Base-by-base conservation (phyloP, 257 asterid genomes). In the Fraxinus quadrangulata region DNA sequence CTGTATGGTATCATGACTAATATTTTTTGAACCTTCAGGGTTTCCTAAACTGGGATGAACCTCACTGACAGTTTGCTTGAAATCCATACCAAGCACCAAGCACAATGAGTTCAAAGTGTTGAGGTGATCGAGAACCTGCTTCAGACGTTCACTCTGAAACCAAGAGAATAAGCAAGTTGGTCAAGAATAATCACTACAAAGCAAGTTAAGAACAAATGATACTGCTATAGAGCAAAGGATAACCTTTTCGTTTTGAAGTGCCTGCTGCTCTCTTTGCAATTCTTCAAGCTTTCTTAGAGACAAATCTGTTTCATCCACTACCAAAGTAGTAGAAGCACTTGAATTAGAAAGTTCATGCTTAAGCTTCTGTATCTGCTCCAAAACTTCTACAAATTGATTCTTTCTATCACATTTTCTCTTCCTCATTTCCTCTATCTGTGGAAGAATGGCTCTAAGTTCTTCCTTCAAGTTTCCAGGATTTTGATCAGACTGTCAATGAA, bases 11-110 rank as follows among this genome's bases (percentile, higher is more conserved):
- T 83, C 83, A 68, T 89, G 83, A 87, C 94, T 89, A 70, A 96
- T 96, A 81, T 78, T 86, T 79, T 87, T 88, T 47, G 94, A 67
- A 70, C 83, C 89, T 76, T 90, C 97, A 77, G 96, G 73, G 71
- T 93, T 97, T 56, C 90, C 92, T 81, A 96, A 85, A 80, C 91
- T 93, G 1, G 97, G 92, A 85, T 96, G 97, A 83, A 96, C 90
- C 86, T 86, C 95, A 71, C 77, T 73, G 37, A 89, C 92, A 42
- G 85, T 90, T 70, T 88, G 90, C 82, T 86, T 78, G 86, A 92
- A 93, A 84, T 93, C 98, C 86, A 93, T 78, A 31, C 98, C 97
- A 54, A 96, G 99, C 82, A 93, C 97, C 23, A 83, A 83, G 90
- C 99, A 96, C 80, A 91, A 85, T 5, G 92, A 89, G 81, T 87